Conservation (phyloP, 805 yeast genomes). For the Candida saitoana region DNA sequence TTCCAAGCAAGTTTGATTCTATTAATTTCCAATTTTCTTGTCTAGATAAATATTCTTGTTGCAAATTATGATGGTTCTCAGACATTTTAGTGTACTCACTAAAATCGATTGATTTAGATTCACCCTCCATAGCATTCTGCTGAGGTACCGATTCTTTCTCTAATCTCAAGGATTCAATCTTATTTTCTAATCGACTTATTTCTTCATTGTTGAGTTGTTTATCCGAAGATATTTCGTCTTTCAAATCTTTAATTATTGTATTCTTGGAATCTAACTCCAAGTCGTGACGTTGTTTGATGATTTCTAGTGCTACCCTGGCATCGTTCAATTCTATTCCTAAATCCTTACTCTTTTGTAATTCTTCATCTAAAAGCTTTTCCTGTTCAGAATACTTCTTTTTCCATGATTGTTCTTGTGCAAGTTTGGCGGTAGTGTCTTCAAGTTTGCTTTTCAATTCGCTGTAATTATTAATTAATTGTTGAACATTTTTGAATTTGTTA, state of each 20-base stretch:
- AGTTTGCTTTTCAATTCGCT: conserved; percentile 12
- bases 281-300: conserved; percentile 24
- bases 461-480: conserved; percentile 22
- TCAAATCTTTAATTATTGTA: conserved; percentile 26
- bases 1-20: conserved; percentile 60
- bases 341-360: conserved; percentile 17
- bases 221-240: conserved; percentile 25
- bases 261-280: conserved; percentile 34
- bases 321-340: conserved; percentile 25
- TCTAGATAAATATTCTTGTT: conserved; percentile 68
- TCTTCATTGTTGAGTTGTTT: conserved; percentile 40
- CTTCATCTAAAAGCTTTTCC: conserved; percentile 19
- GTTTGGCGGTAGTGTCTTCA: conserved; percentile 12
- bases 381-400: conserved; percentile 23
- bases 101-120: conserved; percentile 27
- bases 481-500: conserved; percentile 24
- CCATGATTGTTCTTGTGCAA: conserved; percentile 20
- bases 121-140: conserved; percentile 8
- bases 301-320: conserved; percentile 28
- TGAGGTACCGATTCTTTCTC: conserved; percentile 44
- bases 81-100: conserved; percentile 41
- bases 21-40: conserved; percentile 80
- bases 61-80: conserved; percentile 53
- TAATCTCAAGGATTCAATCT: conserved; percentile 63
- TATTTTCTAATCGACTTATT: conserved; percentile 57